Base-by-base conservation (phyloP, 192 early-diverging fungal species). In the Jimgerdemannia lactiflua region DNA sequence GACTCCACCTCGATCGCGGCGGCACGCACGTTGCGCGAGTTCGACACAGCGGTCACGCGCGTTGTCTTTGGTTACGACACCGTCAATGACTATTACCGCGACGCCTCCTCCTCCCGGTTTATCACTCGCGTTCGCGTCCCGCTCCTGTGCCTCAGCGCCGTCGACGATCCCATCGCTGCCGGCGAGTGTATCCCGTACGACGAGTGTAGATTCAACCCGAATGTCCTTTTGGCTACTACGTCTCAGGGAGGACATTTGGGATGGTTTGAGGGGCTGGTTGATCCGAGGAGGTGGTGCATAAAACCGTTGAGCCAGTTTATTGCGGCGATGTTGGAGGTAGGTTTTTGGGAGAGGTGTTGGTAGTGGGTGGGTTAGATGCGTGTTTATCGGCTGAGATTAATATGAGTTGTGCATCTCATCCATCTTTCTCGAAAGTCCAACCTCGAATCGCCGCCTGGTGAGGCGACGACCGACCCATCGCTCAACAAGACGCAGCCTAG, bases 111-210 rank as follows among this genome's bases (percentile, higher is more conserved):
- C 40, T 80, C 78, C 6, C 87, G 89, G 42, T 88, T 85, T 14
- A 86, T 93, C 74, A 83, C 88, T 9, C 75, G 82, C 71, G 91
- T 95, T 54, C 80, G 87, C 17, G 80, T 96, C 39, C 97, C 97
- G 19, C 90, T 92, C 70, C 80, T 99, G n/a, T 91, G 95, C 71
- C 82, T 97, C 49, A 91, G 90, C 20, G 91, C 96, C 66, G 68
- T 92, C 77, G 95, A 97, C 84, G 97, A 99, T 80, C 97, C 97
- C n/a, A 91, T 99, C 78, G 90, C 91, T 17, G 82, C 83, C 3
- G 69, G 75, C 4, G 81, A 91, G 65, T 85, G 86, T 20, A 88
- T 96, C 4, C 97, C 97, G 8, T 83, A 78, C 41, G 87, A 92
- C 70, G 92, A 94, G 65, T 87, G 91, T 73, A 80, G 79, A 71